A percentile compares a stretch with the other conserved stretches of the same genome.
phyloP scores from a whole-genome alignment of 2,329 filamentous ascomycete genomes.

The Aspergillus sergii region DNA sequence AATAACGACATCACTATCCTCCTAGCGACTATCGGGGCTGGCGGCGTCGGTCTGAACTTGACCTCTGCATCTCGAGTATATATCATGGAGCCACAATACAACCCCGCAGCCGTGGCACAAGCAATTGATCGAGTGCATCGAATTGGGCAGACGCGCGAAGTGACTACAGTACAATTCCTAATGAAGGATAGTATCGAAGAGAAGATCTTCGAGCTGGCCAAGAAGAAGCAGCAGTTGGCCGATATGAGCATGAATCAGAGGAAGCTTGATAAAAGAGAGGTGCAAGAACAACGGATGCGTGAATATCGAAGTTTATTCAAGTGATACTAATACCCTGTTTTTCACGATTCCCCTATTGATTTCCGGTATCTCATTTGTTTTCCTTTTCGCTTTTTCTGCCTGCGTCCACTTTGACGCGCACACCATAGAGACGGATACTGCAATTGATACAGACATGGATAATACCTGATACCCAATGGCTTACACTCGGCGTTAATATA shows the following conservation, averaged over 20 bases:
- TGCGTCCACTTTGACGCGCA: not conserved
- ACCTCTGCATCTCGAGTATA: slow-evolving; percentile 85
- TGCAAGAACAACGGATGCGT: slow-evolving; percentile 65
- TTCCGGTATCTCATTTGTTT: not conserved
- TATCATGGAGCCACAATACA: slow-evolving; percentile 98
- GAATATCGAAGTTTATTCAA: slow-evolving; percentile 63
- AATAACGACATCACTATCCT: slow-evolving; percentile 75
- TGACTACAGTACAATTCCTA: slow-evolving; percentile 84
- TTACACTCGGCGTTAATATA: not conserved
- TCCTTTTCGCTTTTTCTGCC: not conserved
- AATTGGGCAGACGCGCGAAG: slow-evolving; percentile 84
- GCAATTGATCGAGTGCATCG: slow-evolving; percentile 92
- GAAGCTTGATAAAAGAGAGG: slow-evolving; percentile 62
- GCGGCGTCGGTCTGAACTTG: slow-evolving; percentile 87
- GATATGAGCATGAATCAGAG: slow-evolving; percentile 78
- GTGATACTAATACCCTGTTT: slow-evolving; percentile 21
- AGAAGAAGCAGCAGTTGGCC: slow-evolving; percentile 89
- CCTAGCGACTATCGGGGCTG: slow-evolving; percentile 88
- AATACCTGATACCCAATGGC: not conserved
- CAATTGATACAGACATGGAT: not conserved
- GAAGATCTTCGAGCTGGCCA: slow-evolving; percentile 85
- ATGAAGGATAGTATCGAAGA: slow-evolving; percentile 92
- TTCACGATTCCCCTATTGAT: not conserved
- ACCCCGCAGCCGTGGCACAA: slow-evolving; percentile 91
- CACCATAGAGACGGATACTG: not conserved